Evolutionary conservation across 2,329 filamentous ascomycete species (phyloP), one percentile per base, ranked within the genome.

Genomic region (Podosphaera fusca): DNA sequence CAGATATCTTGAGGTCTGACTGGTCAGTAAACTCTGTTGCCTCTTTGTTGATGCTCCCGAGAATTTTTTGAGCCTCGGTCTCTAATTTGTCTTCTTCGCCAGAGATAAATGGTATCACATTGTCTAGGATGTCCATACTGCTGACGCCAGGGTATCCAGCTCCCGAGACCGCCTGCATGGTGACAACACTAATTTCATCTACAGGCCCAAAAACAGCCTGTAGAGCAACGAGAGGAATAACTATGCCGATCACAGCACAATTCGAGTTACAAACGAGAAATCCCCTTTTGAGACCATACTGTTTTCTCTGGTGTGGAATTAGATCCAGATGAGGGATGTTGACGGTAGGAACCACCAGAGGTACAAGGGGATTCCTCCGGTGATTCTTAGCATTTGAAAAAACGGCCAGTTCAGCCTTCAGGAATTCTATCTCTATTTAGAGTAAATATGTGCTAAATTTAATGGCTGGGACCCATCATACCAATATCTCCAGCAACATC

Each of bases 301-400:
- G 76, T 67, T 80, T 75, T 60, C 86, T 79, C 73, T 96, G 90
- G 70, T 94, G 82, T n/a, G 85, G 83, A 67, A 96, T 90, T 60
- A 95, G 77, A 67, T 84, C 79, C 65, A 95, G 78, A 71, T 96
- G 90, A 49, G 79, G 72, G 10, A 94, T 81, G 74, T 96, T 96
- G 69, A 96, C 89, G 29, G 88, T 95, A 1, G 92, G 92, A 7
- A 96, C 89, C 61, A 96, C 85, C 66, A 96, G 81, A 9, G 92
- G 92, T 1, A 95, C 88, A 54, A 90, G 75, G 29, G 88, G 87
- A 69, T 95, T 83, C 68, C 84, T 84, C 65, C 92, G 85, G 77
- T 95, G 87, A 78, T 95, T 96, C 72, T 95, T 95, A 55, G 92
- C 89, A 70, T 96, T 98, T 65, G 88, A 95, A 75, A 98, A 96